Base-by-base conservation (phyloP, 768 basidiomycete genomes). In the Tephrocybe sp. region DNA sequence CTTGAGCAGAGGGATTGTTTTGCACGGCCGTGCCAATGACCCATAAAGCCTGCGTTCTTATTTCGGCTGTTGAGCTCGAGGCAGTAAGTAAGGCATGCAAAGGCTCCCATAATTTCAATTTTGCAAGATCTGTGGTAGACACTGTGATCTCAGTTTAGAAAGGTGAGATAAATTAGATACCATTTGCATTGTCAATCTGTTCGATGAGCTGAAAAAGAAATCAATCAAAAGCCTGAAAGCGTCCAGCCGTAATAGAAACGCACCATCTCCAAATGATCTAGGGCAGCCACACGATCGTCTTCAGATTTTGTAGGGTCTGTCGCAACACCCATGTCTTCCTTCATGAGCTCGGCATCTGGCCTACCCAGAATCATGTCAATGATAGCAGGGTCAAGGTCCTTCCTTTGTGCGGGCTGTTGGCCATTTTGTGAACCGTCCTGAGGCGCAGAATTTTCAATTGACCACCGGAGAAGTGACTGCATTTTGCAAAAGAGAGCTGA, bases 221-320 rank as follows among this genome's bases (percentile, higher is more conserved):
- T 36, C 17, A 23, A 23, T 12, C 33, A 31, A 26, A 30, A 39
- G 45, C 9, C 39, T 17, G 12, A 16, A 17, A 13, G 8, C 16
- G 17, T 16, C 22, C 2, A 45, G 22, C 32, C 45, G 4, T 39
- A 45, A 52, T 7, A 5, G 7, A 13, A 32, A 44, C 80, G 45
- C 45, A 89, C 92, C 90, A 94, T 87, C 70, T 96, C 93, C 26
- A 94, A 68, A 61, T 95, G 77, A 65, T 95, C 93, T 61, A 93
- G 70, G 0, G 92, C 87, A 14, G 73, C 70, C 36, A 91, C 68
- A 33, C 90, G 71, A 13, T 79, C 79, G 23, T 80, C 77, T 53
- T 87, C 82, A 16, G 70, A 66, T 45, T 72, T 74, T 14, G 65
- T 68, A 9, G 70, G 65, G 62, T 94, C 87, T 1, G 77, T 60